phyloP scores from a whole-genome alignment of 192 early-diverging fungal genomes.

The Lobosporangium transversale region DNA sequence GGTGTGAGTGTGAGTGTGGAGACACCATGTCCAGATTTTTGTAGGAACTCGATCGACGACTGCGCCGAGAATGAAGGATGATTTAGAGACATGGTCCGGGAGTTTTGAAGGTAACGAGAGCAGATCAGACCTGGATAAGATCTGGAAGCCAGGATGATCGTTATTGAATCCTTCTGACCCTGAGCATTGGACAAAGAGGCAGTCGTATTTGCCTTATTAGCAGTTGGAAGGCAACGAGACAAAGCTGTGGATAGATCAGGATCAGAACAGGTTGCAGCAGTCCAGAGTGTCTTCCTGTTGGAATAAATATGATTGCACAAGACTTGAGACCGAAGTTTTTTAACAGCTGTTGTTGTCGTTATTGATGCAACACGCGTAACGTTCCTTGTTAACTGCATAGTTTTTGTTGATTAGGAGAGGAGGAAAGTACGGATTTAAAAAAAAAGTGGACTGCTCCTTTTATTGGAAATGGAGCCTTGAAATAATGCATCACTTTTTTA shows the following conservation, averaged over 20 bases:
- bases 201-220: no score
- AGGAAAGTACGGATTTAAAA: background rate
- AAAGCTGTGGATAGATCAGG: constrained; percentile 37
- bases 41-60: constrained; percentile 47
- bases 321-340: no score
- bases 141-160: constrained; percentile 38
- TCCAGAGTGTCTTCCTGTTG: constrained; percentile 25
- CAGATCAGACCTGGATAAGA: constrained; percentile 45
- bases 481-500: background rate
- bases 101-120: constrained; percentile 24
- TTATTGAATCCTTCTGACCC: constrained; percentile 24
- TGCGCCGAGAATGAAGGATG: constrained; percentile 22
- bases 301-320: no score
- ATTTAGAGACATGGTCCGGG: constrained; percentile 15
- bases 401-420: background rate
- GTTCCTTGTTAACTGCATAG: background rate
- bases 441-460: background rate
- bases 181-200: background rate
- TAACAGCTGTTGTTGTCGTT: no score
- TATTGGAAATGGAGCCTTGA: background rate
- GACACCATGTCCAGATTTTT: constrained; percentile 37
- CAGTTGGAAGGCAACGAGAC: constrained; percentile 15
- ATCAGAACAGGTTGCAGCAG: constrained; percentile 36
- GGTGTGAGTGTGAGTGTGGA: constrained; percentile 38
- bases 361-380: no score